Conservation (phyloP, 192 early-diverging fungal genomes). For the Cetraspora pellucida region DNA sequence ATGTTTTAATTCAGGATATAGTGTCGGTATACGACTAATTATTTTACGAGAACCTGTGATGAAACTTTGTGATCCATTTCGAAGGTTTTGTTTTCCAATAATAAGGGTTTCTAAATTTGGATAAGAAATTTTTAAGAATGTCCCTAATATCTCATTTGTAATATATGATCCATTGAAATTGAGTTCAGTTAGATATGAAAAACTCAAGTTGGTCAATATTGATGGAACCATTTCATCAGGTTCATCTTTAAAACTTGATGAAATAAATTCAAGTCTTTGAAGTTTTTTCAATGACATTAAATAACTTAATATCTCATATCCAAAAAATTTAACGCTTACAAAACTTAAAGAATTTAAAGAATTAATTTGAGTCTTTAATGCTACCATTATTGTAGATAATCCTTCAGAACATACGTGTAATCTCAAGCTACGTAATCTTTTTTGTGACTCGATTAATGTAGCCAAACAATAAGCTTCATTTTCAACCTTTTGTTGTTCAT, state of each 20-base stretch:
- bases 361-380: background rate
- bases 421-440: background rate
- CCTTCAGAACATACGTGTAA: background rate
- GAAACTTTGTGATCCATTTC: background rate
- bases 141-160: background rate
- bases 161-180: background rate
- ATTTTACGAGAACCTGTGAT: background rate
- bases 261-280: background rate
- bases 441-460: background rate
- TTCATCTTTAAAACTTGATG: background rate
- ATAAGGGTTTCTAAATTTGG: background rate
- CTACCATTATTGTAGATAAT: background rate
- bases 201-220: background rate
- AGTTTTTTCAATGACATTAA: background rate
- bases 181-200: background rate
- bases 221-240: background rate
- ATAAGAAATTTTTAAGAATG: background rate
- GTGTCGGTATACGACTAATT: background rate
- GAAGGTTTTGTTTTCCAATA: background rate
- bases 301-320: background rate
- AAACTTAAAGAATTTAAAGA: background rate
- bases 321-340: background rate
- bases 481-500: background rate
- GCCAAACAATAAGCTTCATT: background rate
- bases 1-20: background rate